Evolutionary conservation across 805 yeast genomes (phyloP), one percentile per base, ranked within the genome.

Genomic region (Hanseniaspora clermontiae): DNA sequence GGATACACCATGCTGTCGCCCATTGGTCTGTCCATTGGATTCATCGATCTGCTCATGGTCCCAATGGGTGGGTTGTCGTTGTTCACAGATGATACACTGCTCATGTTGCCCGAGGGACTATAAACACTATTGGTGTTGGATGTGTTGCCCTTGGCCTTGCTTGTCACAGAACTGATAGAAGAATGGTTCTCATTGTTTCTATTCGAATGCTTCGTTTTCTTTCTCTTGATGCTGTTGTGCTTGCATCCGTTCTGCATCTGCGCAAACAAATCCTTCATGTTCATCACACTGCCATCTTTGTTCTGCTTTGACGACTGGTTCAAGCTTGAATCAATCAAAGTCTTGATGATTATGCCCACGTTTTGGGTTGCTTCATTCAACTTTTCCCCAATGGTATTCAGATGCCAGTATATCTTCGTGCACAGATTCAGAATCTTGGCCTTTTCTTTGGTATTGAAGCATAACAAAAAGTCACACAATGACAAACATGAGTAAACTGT

Each of bases 281-380:
- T 46, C 24, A 34, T 38, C 20, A 31, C 49, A 15, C 40, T 37
- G 2, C 57, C 55, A 11, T 39, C 39, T 7, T 39, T 34, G 17
- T 55, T 57, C 11, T 61, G 51, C 6, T 61, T 62, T 43, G 63
- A 59, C 40, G 63, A 64, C 57, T 66, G 55, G n/a, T 19, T 31
- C 40, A 52, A 70, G 9, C 77, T 74, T 2, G 70, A 66, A 51
- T 77, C 80, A 31, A 79, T 77, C 31, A 80, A 65, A 31, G 75
- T 72, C 60, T 74, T 75, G 49, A 80, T 75, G 49, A 80, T 76
- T 53, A 73, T 73, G 2, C 83, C 82, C 40, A 80, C 80, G 5
- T 81, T 78, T 57, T 77, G 81, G 0, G 83, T 79, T 2, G 81
- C 81, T 62, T 79, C 83, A 60, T 78, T 79, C 61, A 73, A 72